Conservation (phyloP, 495 filamentous ascomycete species). For the Tuber microsphaerosporum region DNA sequence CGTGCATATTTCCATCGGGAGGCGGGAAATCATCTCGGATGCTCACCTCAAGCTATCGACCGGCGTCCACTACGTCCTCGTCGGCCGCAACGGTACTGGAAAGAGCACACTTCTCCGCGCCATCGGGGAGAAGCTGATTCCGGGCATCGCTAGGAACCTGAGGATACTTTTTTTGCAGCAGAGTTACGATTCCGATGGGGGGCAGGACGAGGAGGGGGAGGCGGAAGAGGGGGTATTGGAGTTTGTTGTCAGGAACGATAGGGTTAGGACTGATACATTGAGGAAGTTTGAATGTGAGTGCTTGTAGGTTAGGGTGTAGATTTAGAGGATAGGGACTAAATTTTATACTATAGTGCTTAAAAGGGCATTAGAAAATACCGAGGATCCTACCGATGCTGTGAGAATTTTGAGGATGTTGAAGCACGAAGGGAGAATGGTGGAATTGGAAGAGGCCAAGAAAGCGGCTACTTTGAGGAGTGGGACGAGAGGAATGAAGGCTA, state of each 20-base stretch:
- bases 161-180: slow-evolving; percentile 67
- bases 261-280: slow-evolving; percentile 52
- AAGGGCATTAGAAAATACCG: slow-evolving; percentile 45
- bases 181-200: slow-evolving; percentile 45
- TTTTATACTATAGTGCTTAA: slow-evolving; percentile 42
- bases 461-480: slow-evolving; percentile 67
- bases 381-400: slow-evolving; percentile 53
- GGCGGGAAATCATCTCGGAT: slow-evolving; percentile 59
- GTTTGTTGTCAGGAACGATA: slow-evolving; percentile 61
- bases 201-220: slow-evolving; percentile 8
- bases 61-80: slow-evolving; percentile 63
- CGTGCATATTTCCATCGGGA: slow-evolving; percentile 50
- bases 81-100: slow-evolving; percentile 71
- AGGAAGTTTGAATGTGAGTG: slow-evolving; percentile 53
- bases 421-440: slow-evolving; percentile 53
- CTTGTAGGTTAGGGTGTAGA: not conserved
- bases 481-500: slow-evolving; percentile 60
- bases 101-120: slow-evolving; percentile 72
- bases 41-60: slow-evolving; percentile 62
- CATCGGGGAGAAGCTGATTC: slow-evolving; percentile 69
- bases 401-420: slow-evolving; percentile 54
- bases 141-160: slow-evolving; percentile 63
- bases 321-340: not conserved
- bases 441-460: slow-evolving; percentile 61
- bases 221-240: slow-evolving; percentile 50